Evolutionary conservation across 2,329 filamentous ascomycete species (phyloP).

Genomic region (Diplodia sapinea): DNA sequence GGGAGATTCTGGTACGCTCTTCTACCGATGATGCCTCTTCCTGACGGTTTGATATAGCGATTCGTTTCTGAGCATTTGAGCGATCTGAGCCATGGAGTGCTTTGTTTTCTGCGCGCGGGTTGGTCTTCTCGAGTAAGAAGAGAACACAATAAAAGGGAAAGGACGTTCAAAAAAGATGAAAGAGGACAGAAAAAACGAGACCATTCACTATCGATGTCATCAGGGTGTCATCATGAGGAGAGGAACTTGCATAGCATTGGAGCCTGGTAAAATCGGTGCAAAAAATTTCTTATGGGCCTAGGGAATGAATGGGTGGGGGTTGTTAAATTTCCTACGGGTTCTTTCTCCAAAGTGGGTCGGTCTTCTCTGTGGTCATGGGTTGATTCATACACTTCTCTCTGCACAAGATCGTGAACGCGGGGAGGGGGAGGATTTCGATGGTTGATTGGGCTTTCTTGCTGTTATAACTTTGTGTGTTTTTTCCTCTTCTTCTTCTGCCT

Average conservation of each 20-base stretch:
- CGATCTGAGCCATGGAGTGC: slow-evolving; percentile 24
- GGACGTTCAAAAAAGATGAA: background rate
- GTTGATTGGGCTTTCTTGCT: background rate
- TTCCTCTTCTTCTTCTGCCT: background rate
- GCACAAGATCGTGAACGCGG: background rate
- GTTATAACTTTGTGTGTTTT: background rate
- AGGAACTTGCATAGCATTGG: slow-evolving; percentile 32
- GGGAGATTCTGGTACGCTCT: background rate
- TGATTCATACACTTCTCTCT: background rate
- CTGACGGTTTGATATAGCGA: slow-evolving; percentile 26
- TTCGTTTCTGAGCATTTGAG: slow-evolving; percentile 31
- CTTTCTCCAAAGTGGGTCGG: background rate
- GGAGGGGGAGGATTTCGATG: background rate
- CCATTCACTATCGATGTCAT: slow-evolving; percentile 21
- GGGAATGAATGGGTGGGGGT: slow-evolving; percentile 3
- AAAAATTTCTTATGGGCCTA: slow-evolving; percentile 27
- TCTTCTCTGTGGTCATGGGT: slow-evolving; percentile 3
- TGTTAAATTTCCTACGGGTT: slow-evolving; percentile 9
- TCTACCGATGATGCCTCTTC: slow-evolving; percentile 5
- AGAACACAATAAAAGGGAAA: background rate
- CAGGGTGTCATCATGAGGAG: slow-evolving; percentile 24
- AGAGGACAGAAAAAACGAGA: slow-evolving; percentile 6
- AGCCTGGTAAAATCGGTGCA: slow-evolving; percentile 27
- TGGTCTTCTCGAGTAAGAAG: slow-evolving; percentile 7
- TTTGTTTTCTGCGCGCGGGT: slow-evolving; percentile 26